Evolutionary conservation across 176 grass and related monocot species (phyloP).

Genomic region (Puccinellia tenuiflora): DNA sequence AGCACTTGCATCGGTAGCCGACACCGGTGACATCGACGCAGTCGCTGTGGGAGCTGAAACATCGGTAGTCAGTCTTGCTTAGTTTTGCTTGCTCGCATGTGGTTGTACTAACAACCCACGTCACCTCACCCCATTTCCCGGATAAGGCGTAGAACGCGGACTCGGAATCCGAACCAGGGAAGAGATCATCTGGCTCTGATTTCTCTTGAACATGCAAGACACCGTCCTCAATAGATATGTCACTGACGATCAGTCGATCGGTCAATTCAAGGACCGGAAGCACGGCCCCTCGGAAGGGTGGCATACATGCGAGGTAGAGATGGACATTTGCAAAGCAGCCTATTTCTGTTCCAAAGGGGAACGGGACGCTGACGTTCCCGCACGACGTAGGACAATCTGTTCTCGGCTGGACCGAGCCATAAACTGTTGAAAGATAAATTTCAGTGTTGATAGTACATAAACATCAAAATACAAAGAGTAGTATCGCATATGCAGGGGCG

Average conservation of each 20-base stretch:
- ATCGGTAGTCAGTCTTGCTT: too few relatives aligned
- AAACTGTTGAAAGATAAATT: background rate
- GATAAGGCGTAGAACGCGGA: background rate
- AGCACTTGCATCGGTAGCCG: too few relatives aligned
- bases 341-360: conserved; percentile 1
- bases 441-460: too few relatives aligned
- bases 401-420: background rate
- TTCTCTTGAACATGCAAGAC: background rate
- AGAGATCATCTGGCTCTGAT: background rate
- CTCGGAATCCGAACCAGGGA: background rate
- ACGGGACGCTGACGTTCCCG: background rate
- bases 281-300: background rate
- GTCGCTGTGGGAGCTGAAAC: too few relatives aligned
- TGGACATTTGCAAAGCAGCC: background rate
- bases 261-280: background rate
- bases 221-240: background rate
- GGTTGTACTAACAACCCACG: background rate
- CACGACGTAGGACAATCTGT: background rate
- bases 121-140: background rate
- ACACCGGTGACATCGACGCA: too few relatives aligned
- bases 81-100: too few relatives aligned
- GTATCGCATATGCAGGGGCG: too few relatives aligned
- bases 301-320: background rate
- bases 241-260: background rate
- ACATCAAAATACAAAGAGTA: too few relatives aligned